Evolutionary conservation across 2,329 filamentous ascomycete genomes (phyloP), one percentile per base, ranked within the genome.

Genomic region (Zymoseptoria passerinii): DNA sequence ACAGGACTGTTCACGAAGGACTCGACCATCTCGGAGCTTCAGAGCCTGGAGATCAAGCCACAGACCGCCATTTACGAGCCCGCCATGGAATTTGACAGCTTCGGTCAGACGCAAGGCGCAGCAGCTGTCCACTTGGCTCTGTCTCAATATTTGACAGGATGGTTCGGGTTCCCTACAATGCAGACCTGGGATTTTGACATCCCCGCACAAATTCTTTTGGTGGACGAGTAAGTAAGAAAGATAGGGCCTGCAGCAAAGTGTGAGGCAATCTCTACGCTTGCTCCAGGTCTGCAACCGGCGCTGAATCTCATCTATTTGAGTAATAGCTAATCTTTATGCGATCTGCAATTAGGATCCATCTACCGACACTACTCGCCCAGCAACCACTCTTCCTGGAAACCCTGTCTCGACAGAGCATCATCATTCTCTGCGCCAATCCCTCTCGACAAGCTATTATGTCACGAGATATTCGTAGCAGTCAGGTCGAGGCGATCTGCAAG

Each of bases 21-120:
- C 74, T 69, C 50, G 70, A 78, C 54, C 68, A 76, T 4, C 72
- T 73, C 10, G 77, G 76, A 66, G 68, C 79, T 40, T 73, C 78
- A 51, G 75, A 71, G 2, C 78, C 77, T 56, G 76, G 76, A 0
- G 18, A 44, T 29, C 44, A 56, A 59, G 13, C 66, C 66, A 40
- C 64, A 64, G 29, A 58, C 58, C n/a, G 60, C 60, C 44, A 63
- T 67, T 28, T 65, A 66, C 48, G 63, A 65, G 48, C 62, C 65
- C 9, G 54, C 62, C 4, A 52, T 66, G 35, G 60, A 63, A 20
- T 50, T 63, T 18, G 61, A 66, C 20, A 65, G 59, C 49, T 64
- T 63, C 56, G 58, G 54, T 9, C 63, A 68, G 48, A 55, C 57
- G 13, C 54, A 65, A 49, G 64, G 61, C 10, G 63, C 63, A 27